These are phyloP conservation scores for sunflower (Helianthus annuus) DNA, from an alignment of 129 eudicot genomes.

Conservation along the genomic window HanXRQr2.0-SUNRISE NC_035444.2:9624269-9624768, in stretches of 20 bases:
- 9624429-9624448: too few species aligned
- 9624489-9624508: background rate
- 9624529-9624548: background rate
- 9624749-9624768: constrained; percentile 80
- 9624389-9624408: too few species aligned
- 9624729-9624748: constrained; percentile 80
- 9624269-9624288: too few species aligned
- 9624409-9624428: too few species aligned
- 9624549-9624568: background rate
- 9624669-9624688: constrained; percentile 62
- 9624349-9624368: too few species aligned
- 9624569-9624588: background rate
- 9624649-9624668: constrained; percentile 16
- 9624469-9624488: background rate
- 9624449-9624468: too few species aligned
- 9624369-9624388: too few species aligned
- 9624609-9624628: constrained; percentile 7
- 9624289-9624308: too few species aligned
- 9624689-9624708: constrained; percentile 81
- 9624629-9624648: background rate
- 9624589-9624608: background rate
- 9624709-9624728: constrained; percentile 62
- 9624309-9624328: too few species aligned
- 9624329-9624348: too few species aligned
- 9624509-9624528: background rate